Evolutionary conservation across 306 rosid species (phyloP).

Genomic region (Vigna unguiculata): DNA sequence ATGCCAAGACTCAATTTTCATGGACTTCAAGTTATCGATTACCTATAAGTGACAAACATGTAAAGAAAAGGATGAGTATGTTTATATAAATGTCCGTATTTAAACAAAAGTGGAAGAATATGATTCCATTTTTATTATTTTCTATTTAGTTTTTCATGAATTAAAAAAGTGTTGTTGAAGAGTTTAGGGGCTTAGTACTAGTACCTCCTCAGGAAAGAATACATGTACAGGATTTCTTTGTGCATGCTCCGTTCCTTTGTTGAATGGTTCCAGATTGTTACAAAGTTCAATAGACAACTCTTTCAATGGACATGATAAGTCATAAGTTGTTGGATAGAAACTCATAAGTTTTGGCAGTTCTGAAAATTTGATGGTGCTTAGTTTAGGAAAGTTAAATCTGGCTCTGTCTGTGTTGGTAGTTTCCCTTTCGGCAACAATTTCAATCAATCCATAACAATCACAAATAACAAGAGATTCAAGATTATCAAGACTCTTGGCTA

Average conservation of each 20-base stretch:
- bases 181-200: too few relatives aligned
- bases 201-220: slow-evolving; percentile 17
- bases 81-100: too few relatives aligned
- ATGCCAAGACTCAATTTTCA: background rate
- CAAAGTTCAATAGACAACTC: background rate
- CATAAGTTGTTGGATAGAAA: background rate
- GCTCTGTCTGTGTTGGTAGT: background rate
- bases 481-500: background rate
- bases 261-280: slow-evolving; percentile 7
- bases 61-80: too few relatives aligned
- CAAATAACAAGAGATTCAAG: background rate
- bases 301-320: background rate
- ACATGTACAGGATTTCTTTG: background rate
- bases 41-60: background rate
- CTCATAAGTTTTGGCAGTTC: background rate
- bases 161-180: too few relatives aligned
- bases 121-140: too few relatives aligned
- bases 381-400: background rate
- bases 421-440: background rate
- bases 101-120: too few relatives aligned
- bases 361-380: background rate
- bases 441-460: background rate
- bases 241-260: background rate
- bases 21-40: slow-evolving; percentile 12
- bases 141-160: too few relatives aligned